Conservation (phyloP, 805 yeast species). For the Monosporozyma yasuniensis region DNA sequence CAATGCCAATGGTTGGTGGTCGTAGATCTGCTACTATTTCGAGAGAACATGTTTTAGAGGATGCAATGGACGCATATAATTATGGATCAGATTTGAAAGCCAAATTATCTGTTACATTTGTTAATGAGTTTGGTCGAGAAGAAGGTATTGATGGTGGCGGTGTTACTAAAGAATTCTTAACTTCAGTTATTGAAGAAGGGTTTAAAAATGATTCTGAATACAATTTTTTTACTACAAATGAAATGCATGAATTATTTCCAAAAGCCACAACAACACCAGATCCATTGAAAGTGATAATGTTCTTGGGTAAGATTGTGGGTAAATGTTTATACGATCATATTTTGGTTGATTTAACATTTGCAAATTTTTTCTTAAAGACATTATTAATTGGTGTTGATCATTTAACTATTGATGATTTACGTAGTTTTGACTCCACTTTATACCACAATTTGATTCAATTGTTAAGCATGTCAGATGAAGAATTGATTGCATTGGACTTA, state of each 20-base stretch:
- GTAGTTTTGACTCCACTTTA: slow-evolving; percentile 57
- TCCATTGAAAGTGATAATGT: slow-evolving; percentile 36
- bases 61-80: slow-evolving; percentile 57
- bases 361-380: slow-evolving; percentile 73
- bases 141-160: slow-evolving; percentile 99
- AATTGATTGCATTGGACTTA: slow-evolving; percentile 46
- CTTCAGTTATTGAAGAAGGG: slow-evolving; percentile 60
- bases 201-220: slow-evolving; percentile 35
- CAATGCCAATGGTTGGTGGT: slow-evolving; percentile 29
- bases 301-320: slow-evolving; percentile 78
- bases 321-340: slow-evolving; percentile 82
- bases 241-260: slow-evolving; percentile 63
- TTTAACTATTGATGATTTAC: slow-evolving; percentile 67
- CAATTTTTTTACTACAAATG: slow-evolving; percentile 36
- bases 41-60: slow-evolving; percentile 63
- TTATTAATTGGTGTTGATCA: slow-evolving; percentile 39
- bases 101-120: slow-evolving; percentile 54
- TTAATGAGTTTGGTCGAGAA: slow-evolving; percentile 56
- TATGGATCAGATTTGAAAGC: slow-evolving; percentile 51
- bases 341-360: slow-evolving; percentile 72
- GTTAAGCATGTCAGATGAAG: slow-evolving; percentile 44
- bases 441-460: slow-evolving; percentile 58
- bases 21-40: slow-evolving; percentile 44
- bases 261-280: slow-evolving; percentile 17
- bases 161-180: slow-evolving; percentile 80